Evolutionary conservation across 768 basidiomycete genomes (phyloP), one percentile per base, ranked within the genome.

Genomic region (Auriscalpium microsporum): DNA sequence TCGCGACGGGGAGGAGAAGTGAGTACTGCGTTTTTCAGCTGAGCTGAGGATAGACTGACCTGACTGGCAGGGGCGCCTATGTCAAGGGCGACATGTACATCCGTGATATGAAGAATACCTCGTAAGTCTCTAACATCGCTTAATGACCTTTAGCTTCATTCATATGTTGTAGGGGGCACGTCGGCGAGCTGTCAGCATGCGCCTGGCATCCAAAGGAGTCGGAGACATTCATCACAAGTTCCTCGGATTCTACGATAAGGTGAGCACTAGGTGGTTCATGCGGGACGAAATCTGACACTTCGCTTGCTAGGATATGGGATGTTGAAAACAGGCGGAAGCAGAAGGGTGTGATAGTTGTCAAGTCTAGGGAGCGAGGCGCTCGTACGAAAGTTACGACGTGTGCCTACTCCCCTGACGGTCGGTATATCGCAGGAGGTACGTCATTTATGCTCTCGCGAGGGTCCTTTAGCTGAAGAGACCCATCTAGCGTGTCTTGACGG

Each of bases 81-180:
- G 77, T 92, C 66, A 98, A 98, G 73, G 96, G 96, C 36, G 96
- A 99, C 72, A 91, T 90, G 57, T 99, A 98, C 69, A 90, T 99
- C 62, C 87, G 96, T 54, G 96, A 99, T 72, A 94, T 99, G 90
- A 92, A 92, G 71, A 87, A 98, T 67, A 99, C 96, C n/a, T 79
- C 87, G 95, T 95, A 64, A 61, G 93, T 49, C 9, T 58, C 55
- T 14, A 19, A 34, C 23, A 7, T 45, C 16, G 28, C 37, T n/a
- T 34, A 28, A 42, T 37, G 42, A 16, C 28, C 48, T 49, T 42
- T 61, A 33, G 45, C 56, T 28, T 28, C 28, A 28, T 7, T 5
- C 7, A 4, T 28, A 28, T 28, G 28, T 28, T 45, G 19, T 51
- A 97, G 94, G 33, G 96, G 96, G 2, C 96, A 99, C 72, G 94